Conservation (phyloP, 805 yeast species). For the Teunomyces panamensis region DNA sequence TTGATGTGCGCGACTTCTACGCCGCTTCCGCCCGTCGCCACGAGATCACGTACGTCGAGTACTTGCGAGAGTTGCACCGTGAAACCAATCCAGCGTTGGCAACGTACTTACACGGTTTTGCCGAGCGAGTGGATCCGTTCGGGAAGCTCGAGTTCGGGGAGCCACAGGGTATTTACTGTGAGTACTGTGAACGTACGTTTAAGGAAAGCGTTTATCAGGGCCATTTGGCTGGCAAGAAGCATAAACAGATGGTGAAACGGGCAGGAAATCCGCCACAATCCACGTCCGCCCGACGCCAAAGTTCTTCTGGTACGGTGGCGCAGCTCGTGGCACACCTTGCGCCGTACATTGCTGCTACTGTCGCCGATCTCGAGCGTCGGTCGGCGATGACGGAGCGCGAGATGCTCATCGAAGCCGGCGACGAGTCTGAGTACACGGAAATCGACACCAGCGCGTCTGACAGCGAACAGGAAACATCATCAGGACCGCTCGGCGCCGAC, state of each 20-base stretch:
- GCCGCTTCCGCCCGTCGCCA: conserved; percentile 33
- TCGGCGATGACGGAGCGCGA: conserved; percentile 71
- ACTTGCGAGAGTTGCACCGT: conserved; percentile 44
- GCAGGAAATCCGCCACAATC: background rate
- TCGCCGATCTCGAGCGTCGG: conserved; percentile 60
- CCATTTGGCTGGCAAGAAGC: conserved; percentile 76
- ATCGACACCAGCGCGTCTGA: conserved; percentile 20
- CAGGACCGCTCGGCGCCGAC: conserved; percentile 72
- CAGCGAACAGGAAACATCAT: conserved; percentile 23
- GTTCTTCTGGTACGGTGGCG: background rate
- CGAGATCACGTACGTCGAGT: conserved; percentile 46
- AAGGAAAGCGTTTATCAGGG: conserved; percentile 62
- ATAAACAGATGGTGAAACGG: conserved; percentile 46
- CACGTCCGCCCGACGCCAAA: background rate
- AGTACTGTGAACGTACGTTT: conserved; percentile 61
- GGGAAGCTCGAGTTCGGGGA: background rate
- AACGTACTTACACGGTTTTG: background rate
- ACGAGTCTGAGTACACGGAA: conserved; percentile 40
- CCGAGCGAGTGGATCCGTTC: background rate
- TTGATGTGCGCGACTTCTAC: conserved; percentile 59
- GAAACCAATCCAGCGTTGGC: background rate
- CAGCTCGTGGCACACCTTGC: conserved; percentile 3
- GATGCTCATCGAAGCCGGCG: conserved; percentile 50
- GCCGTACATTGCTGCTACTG: conserved; percentile 43
- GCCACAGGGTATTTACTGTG: conserved; percentile 46